Base-by-base conservation (phyloP, 768 basidiomycete species). In the Boletellus sp. region DNA sequence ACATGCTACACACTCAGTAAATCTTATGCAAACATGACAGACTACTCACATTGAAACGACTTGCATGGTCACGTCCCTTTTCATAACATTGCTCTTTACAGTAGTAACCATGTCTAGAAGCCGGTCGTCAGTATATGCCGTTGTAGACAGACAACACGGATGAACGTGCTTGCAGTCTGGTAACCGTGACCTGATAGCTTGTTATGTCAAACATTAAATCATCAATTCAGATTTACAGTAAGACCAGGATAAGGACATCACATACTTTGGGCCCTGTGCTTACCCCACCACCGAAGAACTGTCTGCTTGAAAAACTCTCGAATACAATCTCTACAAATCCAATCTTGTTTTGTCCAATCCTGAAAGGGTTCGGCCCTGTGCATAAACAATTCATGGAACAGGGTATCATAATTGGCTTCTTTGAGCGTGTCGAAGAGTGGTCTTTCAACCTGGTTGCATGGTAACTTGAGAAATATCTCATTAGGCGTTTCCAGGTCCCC, bases 71-170 rank as follows among this genome's bases (percentile, higher is more conserved):
- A 9, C 48, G 45, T 19, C 56, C 56, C 20, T 17, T 3, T 4
- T 56, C 39, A 15, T 28, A 58, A 31, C 51, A 33, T 23, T 58
- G 56, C n/a, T 52, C 50, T 26, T 49, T 47, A 26, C 55, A 58
- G 17, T 32, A 47, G 31, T 45, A 56, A 17, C 51, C 56, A 17
- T 53, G 48, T 36, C 56, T 58, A 6, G n/a, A 3, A 28, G 2
- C 13, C 19, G 38, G 24, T 34, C 17, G 15, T 57, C 36, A 46
- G 19, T 7, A 24, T 11, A 28, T 10, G 28, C 28, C 9, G 4
- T 12, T n/a, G 13, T 34, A 5, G 26, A 38, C 6, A 20, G 15
- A 33, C 8, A 24, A 17, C 11, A 17, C 2, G 9, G 28, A 44
- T 34, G 20, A 19, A 48, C 48, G 17, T 46, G 13, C 51, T 35